Evolutionary conservation across 2,329 filamentous ascomycete species (phyloP).

Genomic region (Talaromyces sp.): DNA sequence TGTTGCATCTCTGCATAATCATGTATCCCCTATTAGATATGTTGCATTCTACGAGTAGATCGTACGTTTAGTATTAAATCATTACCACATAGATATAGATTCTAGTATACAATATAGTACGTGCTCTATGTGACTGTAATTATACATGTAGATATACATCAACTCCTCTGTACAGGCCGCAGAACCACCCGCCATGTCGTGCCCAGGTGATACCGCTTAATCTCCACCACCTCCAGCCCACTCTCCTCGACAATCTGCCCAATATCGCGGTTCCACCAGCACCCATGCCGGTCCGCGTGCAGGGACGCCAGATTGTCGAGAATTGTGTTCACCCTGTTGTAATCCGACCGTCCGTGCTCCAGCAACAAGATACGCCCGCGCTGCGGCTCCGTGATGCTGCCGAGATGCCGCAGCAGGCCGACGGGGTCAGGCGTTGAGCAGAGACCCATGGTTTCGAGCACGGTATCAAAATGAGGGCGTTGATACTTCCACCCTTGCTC

Average conservation of each 20-base stretch:
- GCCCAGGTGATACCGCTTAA: conserved; percentile 42
- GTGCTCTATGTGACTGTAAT: neutral
- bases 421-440: conserved; percentile 43
- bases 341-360: conserved; percentile 44
- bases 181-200: conserved; percentile 43
- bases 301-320: conserved; percentile 42
- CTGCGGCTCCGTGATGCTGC: conserved; percentile 31
- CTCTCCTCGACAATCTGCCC: conserved; percentile 42
- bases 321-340: conserved; percentile 41
- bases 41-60: neutral
- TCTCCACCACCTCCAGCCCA: conserved; percentile 42
- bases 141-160: neutral
- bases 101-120: no score
- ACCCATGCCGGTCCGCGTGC: conserved; percentile 46
- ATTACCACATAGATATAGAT: no score
- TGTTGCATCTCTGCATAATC: neutral
- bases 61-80: neutral
- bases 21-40: no score
- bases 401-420: conserved; percentile 35
- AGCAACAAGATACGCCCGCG: conserved; percentile 41
- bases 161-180: conserved; percentile 17
- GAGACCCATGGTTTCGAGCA: conserved; percentile 47
- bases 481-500: neutral
- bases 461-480: conserved; percentile 37
- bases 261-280: conserved; percentile 50